phyloP scores from a whole-genome alignment of 1,139 yeast species.

The Trichomonascaceae sp. region DNA sequence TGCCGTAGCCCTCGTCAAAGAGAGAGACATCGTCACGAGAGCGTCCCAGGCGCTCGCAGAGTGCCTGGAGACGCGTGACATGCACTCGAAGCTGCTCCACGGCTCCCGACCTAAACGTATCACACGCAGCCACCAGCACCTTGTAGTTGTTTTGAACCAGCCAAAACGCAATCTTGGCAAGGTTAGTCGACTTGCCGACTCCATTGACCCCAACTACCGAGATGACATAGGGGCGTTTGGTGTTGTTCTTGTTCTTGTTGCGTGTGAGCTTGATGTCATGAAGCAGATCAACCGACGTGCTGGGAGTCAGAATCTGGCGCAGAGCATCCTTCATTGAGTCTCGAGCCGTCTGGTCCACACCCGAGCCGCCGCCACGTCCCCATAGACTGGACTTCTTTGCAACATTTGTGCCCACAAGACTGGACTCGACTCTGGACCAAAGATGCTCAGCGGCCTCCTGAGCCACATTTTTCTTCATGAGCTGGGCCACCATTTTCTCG shows the following conservation, averaged over 20 bases:
- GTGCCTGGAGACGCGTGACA: conserved; percentile 64
- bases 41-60: conserved; percentile 35
- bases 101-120: conserved; percentile 95
- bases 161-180: conserved; percentile 94
- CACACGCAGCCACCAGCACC: conserved; percentile 92
- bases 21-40: conserved; percentile 52
- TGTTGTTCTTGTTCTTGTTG: conserved; percentile 4
- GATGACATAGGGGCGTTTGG: conserved; percentile 61
- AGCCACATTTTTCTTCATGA: conserved; percentile 40
- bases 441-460: conserved; percentile 45
- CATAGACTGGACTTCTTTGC: too few species aligned
- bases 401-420: conserved; percentile 51
- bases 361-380: conserved; percentile 30
- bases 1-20: conserved; percentile 93
- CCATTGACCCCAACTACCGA: conserved; percentile 98
- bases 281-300: conserved; percentile 75
- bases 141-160: conserved; percentile 74
- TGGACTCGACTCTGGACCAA: conserved; percentile 44
- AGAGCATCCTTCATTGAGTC: conserved; percentile 63
- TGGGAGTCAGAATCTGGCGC: conserved; percentile 78
- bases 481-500: conserved; percentile 33
- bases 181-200: conserved; percentile 91
- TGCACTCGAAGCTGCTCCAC: conserved; percentile 94
- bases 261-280: conserved; percentile 56
- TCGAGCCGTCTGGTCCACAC: conserved; percentile 46